These are phyloP conservation scores for Yarrowia galli DNA, from an alignment of 1,139 yeast genomes.

Conservation along the genomic window DNA sequence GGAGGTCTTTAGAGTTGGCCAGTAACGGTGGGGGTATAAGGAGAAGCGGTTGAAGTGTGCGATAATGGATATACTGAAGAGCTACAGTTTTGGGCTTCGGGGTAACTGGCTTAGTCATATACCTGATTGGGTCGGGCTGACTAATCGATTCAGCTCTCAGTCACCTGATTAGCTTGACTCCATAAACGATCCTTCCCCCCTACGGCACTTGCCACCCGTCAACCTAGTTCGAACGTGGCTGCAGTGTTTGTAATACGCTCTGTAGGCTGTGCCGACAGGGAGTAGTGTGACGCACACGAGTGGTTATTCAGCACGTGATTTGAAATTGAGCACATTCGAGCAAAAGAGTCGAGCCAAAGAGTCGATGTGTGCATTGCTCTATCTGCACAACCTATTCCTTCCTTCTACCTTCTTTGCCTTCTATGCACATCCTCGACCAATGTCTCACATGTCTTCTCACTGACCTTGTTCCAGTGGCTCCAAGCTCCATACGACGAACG, in stretches of 20 bases:
- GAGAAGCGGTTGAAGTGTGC: not conserved
- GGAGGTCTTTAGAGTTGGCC: constrained; percentile 30
- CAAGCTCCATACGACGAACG: too few species aligned
- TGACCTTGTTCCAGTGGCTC: too few species aligned
- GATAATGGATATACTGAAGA: not conserved
- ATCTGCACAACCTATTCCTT: not conserved
- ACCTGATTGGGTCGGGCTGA: too few species aligned
- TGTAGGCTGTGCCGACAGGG: too few species aligned
- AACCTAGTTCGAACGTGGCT: constrained; percentile 24
- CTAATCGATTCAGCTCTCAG: too few species aligned
- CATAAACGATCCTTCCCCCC: not conserved
- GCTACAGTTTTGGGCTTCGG: too few species aligned
- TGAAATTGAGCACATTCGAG: not conserved
- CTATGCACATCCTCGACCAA: not conserved
- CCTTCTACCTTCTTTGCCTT: not conserved
- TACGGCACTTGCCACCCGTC: constrained; percentile 22
- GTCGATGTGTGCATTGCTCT: not conserved
- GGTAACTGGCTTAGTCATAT: too few species aligned
- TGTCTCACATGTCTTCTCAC: not conserved
- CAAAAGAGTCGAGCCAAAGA: not conserved
- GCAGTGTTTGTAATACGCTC: constrained; percentile 11
- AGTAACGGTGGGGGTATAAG: constrained; percentile 17
- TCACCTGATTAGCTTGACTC: not conserved
- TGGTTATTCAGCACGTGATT: not conserved
- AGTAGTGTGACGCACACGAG: not conserved